These are phyloP conservation scores for Lupinus albus DNA, from an alignment of 306 rosid species.

Conservation along the genomic window DNA sequence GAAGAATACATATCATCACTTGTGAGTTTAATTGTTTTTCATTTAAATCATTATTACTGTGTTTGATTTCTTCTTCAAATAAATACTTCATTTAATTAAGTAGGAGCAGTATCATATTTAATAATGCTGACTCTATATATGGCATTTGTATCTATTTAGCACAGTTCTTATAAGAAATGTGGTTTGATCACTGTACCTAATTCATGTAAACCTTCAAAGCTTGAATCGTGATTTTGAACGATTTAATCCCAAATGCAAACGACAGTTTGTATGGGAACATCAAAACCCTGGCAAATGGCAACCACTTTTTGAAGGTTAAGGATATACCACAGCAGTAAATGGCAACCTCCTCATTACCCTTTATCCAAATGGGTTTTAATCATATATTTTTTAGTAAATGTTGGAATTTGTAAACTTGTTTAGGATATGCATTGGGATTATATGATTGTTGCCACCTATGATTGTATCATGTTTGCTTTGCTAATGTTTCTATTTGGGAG, in stretches of 20 bases:
- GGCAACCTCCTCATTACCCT: too few relatives aligned
- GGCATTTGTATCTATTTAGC: too few relatives aligned
- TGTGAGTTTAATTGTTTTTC: conserved; percentile 42
- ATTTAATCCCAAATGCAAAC: conserved; percentile 35
- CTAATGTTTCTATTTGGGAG: not conserved
- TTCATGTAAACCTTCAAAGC: not conserved
- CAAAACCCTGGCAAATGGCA: not conserved
- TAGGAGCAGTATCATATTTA: too few relatives aligned
- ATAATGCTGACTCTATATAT: too few relatives aligned
- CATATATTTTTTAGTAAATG: too few relatives aligned
- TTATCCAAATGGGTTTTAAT: too few relatives aligned
- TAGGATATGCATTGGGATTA: not conserved
- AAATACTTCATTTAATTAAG: too few relatives aligned
- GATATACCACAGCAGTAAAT: too few relatives aligned
- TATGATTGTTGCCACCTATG: not conserved
- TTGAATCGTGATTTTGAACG: conserved; percentile 10
- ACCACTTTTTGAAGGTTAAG: too few relatives aligned
- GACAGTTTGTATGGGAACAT: not conserved
- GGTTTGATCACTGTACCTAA: conserved; percentile 12
- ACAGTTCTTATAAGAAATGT: too few relatives aligned
- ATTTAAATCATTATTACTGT: not conserved
- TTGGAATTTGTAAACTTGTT: too few relatives aligned
- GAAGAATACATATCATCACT: conserved; percentile 57
- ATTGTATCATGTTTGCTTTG: too few relatives aligned
- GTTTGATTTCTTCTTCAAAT: conserved; percentile 9